Conservation (phyloP, 2,329 filamentous ascomycete species). For the Amauroascus verrucosus region DNA sequence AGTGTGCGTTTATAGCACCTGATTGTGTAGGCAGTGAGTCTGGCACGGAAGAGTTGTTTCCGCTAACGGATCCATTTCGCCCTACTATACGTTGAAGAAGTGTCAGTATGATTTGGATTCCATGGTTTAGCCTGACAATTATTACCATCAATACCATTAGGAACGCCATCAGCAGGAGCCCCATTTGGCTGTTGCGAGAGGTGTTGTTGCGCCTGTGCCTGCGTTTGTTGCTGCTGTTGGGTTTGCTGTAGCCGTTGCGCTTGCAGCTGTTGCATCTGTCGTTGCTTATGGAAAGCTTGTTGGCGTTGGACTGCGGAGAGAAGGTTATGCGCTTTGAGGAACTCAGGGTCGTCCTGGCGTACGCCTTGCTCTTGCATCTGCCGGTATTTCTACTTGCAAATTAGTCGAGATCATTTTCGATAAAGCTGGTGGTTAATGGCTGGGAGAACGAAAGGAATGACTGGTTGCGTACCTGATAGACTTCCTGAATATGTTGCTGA, state of each 20-base stretch:
- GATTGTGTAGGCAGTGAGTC: slow-evolving; percentile 19
- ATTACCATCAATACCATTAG: slow-evolving; percentile 37
- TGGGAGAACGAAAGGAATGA: neutral
- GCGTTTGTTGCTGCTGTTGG: slow-evolving; percentile 39
- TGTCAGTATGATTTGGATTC: slow-evolving; percentile 7
- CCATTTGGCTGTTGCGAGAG: slow-evolving; percentile 34
- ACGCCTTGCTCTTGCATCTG: slow-evolving; percentile 81
- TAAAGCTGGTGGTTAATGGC: too few relatives aligned
- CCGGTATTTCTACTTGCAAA: slow-evolving; percentile 60
- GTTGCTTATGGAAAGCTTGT: slow-evolving; percentile 49
- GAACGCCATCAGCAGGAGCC: slow-evolving; percentile 21
- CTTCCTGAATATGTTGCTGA: slow-evolving; percentile 66
- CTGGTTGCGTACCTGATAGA: slow-evolving; percentile 41
- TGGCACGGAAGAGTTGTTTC: slow-evolving; percentile 23
- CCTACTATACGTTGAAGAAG: slow-evolving; percentile 19
- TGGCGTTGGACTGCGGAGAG: slow-evolving; percentile 59
- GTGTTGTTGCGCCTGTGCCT: slow-evolving; percentile 26
- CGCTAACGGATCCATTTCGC: slow-evolving; percentile 26
- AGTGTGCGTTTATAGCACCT: slow-evolving; percentile 15
- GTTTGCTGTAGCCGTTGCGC: slow-evolving; percentile 36
- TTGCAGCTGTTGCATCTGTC: slow-evolving; percentile 39
- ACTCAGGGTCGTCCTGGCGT: slow-evolving; percentile 73
- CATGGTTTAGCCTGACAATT: neutral
- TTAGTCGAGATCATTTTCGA: too few relatives aligned
- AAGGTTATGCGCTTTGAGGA: slow-evolving; percentile 68